Evolutionary conservation across 306 rosid species (phyloP).

Genomic region (Citrullus mucosospermus): DNA sequence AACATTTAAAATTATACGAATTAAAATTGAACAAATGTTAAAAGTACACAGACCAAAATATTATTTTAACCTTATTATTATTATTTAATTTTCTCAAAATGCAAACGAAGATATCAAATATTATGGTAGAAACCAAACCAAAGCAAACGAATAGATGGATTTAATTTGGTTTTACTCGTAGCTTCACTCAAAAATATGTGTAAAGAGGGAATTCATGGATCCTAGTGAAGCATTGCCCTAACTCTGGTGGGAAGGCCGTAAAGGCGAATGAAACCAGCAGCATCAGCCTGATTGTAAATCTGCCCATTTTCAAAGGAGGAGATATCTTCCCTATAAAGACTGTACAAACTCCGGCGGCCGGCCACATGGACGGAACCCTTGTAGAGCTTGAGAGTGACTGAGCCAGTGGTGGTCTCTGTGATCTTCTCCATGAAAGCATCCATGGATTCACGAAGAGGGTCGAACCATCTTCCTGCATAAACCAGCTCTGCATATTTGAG

Average conservation of each 20-base stretch:
- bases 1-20: too few relatives aligned
- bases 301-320: slow-evolving; percentile 81
- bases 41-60: too few relatives aligned
- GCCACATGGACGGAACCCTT: slow-evolving; percentile 61
- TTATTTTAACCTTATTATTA: too few relatives aligned
- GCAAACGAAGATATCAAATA: too few relatives aligned
- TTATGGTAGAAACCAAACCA: too few relatives aligned
- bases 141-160: too few relatives aligned
- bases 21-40: too few relatives aligned
- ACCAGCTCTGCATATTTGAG: slow-evolving; percentile 89
- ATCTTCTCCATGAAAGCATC: slow-evolving; percentile 89
- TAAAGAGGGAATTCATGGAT: neutral
- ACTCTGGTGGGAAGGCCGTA: slow-evolving; percentile 86
- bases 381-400: slow-evolving; percentile 58
- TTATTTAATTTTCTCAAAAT: too few relatives aligned
- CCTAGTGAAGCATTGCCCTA: slow-evolving; percentile 72
- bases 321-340: slow-evolving; percentile 81
- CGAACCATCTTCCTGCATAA: slow-evolving; percentile 94
- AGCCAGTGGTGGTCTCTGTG: slow-evolving; percentile 65
- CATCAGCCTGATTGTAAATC: slow-evolving; percentile 88
- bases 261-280: slow-evolving; percentile 82
- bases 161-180: too few relatives aligned
- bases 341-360: slow-evolving; percentile 49
- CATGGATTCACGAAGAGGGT: slow-evolving; percentile 77
- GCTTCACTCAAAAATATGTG: too few relatives aligned